These are phyloP conservation scores for Geotrichum europaeum DNA, from an alignment of 1,139 yeast genomes.

Conservation along the genomic window DNA sequence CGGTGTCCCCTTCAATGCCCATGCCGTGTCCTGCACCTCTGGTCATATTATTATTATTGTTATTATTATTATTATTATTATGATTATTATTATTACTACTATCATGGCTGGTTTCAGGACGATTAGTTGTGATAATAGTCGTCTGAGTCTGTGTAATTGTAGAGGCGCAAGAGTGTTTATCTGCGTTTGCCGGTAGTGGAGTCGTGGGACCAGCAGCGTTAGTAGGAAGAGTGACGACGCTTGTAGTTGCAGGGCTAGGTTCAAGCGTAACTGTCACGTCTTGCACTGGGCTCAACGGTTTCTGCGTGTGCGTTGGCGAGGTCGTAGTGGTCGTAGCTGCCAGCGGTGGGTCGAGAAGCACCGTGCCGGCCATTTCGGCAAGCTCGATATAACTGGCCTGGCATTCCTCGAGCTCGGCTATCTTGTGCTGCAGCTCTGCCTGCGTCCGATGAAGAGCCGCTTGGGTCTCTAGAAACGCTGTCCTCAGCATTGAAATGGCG, in stretches of 20 bases:
- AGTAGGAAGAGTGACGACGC: neutral
- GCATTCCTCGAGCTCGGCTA: slow-evolving; percentile 14
- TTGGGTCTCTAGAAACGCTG: slow-evolving; percentile 19
- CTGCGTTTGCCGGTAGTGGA: neutral
- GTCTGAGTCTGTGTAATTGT: neutral
- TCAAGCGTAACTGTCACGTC: neutral
- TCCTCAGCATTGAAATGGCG: slow-evolving; percentile 24
- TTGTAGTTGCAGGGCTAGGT: neutral
- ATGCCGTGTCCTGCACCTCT: slow-evolving; percentile 44
- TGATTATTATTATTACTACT: too few species aligned
- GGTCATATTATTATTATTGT: too few species aligned
- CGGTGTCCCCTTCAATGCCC: slow-evolving; percentile 50
- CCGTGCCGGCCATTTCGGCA: slow-evolving; percentile 7
- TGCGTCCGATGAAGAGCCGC: slow-evolving; percentile 17
- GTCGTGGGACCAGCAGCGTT: neutral
- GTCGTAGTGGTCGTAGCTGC: neutral
- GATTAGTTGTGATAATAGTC: neutral
- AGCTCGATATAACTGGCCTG: slow-evolving; percentile 6
- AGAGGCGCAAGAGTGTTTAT: neutral
- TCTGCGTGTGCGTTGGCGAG: neutral
- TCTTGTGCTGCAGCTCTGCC: slow-evolving; percentile 14
- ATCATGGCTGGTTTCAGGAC: neutral
- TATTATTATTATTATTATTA: too few species aligned
- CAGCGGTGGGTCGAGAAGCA: neutral
- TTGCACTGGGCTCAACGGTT: neutral